Evolutionary conservation across 371 early-diverging fungal species (phyloP), one percentile per base, ranked within the genome.

Genomic region (Rhizopus arrhizus): DNA sequence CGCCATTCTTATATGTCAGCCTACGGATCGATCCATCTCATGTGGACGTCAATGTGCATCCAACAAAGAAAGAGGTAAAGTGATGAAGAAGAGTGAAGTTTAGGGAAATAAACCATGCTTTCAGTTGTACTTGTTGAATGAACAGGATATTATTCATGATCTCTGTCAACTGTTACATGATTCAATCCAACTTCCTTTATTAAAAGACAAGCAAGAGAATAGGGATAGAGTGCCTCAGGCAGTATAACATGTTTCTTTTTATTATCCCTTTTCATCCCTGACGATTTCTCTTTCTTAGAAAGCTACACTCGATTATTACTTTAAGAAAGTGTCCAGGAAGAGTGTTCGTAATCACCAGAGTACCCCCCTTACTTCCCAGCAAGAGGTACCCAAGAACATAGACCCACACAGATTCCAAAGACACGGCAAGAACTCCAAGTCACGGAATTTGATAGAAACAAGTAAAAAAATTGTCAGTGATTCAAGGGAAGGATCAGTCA

Each of bases 21-120:
- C 66, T 97, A 33, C 72, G 80, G 13, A 77, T 96, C 45, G 77
- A 82, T n/a, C 87, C 92, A 0, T 72, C 85, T 33, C 87, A 88
- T 55, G 91, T 99, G 0, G 99, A 99, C 76, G 99, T 99, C 4
- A 99, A 99, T 73, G 95, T 99, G 0, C 99, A 99, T 77, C 99
- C 99, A 0, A 95, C 97, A 38, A 99, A 99, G 65, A 83, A 86
- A 22, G 94, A 96, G 82, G 91, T 81, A 60, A 62, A n/a, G 8
- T 49, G 36, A 9, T 36, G 0, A 36, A 36, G 0, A 31, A 6
- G 45, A 22, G 29, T 22, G 16, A 2, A n/a, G 13, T n/a, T 3
- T 33, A 55, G 32, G 60, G 32, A 31, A 43, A 8, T 54, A 48
- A 43, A 43, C 8, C 31, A 48, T 48, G 29, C 10, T 11, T 28